phyloP scores from a whole-genome alignment of 805 yeast genomes.

The Candida sphagnicola region DNA sequence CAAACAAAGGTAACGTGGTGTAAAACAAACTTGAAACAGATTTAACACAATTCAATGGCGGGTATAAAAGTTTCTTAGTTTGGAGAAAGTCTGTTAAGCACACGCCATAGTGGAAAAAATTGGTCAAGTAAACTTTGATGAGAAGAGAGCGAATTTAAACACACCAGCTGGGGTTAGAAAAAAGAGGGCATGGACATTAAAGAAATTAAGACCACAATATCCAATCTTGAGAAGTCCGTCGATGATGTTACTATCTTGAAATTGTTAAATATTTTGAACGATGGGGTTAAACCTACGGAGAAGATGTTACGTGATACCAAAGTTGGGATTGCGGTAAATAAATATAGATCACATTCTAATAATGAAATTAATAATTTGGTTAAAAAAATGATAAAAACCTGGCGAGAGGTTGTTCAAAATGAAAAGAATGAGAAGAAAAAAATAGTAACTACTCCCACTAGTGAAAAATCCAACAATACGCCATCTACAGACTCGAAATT shows the following conservation, averaged over 20 bases:
- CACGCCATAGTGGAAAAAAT: background rate
- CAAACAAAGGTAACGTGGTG: too few species aligned
- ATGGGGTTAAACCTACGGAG: constrained; percentile 80
- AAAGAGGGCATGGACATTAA: constrained; percentile 54
- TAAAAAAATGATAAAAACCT: constrained; percentile 73
- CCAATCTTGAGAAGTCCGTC: constrained; percentile 67
- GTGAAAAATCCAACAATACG: constrained; percentile 4
- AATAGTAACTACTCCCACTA: constrained; percentile 8
- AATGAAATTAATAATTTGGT: constrained; percentile 68
- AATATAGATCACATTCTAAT: constrained; percentile 66
- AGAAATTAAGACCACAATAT: constrained; percentile 67
- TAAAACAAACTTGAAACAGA: too few species aligned
- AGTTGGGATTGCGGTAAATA: constrained; percentile 96
- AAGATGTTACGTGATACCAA: constrained; percentile 84
- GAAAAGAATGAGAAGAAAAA: constrained; percentile 47
- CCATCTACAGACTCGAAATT: constrained; percentile 27
- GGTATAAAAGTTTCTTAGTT: too few species aligned
- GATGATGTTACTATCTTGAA: constrained; percentile 61
- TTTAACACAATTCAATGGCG: too few species aligned
- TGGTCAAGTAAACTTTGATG: background rate
- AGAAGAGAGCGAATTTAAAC: background rate
- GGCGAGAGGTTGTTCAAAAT: constrained; percentile 85
- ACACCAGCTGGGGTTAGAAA: background rate
- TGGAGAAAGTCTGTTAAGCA: background rate
- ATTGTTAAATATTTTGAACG: constrained; percentile 60